These are phyloP conservation scores for Cladosporium colombiae DNA, from an alignment of 2,329 filamentous ascomycete species.

Conservation along the genomic window DNA sequence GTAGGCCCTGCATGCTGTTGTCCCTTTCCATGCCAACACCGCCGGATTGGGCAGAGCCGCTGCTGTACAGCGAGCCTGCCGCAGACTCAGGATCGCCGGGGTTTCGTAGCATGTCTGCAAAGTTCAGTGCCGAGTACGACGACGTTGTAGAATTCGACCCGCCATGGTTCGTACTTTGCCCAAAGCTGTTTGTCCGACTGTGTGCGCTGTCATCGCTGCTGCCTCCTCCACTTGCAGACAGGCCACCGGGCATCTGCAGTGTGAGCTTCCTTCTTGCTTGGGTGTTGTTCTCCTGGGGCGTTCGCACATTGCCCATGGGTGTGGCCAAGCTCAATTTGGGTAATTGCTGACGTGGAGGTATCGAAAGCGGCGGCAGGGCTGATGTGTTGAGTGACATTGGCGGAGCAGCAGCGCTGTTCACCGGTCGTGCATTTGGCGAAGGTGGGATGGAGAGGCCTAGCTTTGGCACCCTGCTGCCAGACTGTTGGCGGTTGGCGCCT, in stretches of 20 bases:
- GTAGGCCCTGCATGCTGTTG: slow-evolving; percentile 72
- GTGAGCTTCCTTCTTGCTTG: slow-evolving; percentile 54
- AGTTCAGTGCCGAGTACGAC: slow-evolving; percentile 79
- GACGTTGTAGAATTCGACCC: slow-evolving; percentile 86
- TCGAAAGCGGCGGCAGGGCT: slow-evolving; percentile 38
- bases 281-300: slow-evolving; percentile 61
- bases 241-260: slow-evolving; percentile 50
- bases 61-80: slow-evolving; percentile 72
- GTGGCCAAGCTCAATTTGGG: slow-evolving; percentile 85
- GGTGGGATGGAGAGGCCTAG: slow-evolving; percentile 88
- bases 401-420: slow-evolving; percentile 48
- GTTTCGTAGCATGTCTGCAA: slow-evolving; percentile 69
- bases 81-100: slow-evolving; percentile 79
- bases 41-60: slow-evolving; percentile 47
- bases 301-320: slow-evolving; percentile 77
- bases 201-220: slow-evolving; percentile 73
- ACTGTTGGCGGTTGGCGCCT: slow-evolving; percentile 56
- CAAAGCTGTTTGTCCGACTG: slow-evolving; percentile 82
- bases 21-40: slow-evolving; percentile 75
- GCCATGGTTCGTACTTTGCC: slow-evolving; percentile 70
- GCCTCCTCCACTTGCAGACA: slow-evolving; percentile 71
- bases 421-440: slow-evolving; percentile 78
- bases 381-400: slow-evolving; percentile 38
- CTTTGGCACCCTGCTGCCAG: slow-evolving; percentile 57
- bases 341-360: slow-evolving; percentile 60